Evolutionary conservation across 768 basidiomycete species (phyloP), one percentile per base, ranked within the genome.

Genomic region (Boletus reticuloceps): DNA sequence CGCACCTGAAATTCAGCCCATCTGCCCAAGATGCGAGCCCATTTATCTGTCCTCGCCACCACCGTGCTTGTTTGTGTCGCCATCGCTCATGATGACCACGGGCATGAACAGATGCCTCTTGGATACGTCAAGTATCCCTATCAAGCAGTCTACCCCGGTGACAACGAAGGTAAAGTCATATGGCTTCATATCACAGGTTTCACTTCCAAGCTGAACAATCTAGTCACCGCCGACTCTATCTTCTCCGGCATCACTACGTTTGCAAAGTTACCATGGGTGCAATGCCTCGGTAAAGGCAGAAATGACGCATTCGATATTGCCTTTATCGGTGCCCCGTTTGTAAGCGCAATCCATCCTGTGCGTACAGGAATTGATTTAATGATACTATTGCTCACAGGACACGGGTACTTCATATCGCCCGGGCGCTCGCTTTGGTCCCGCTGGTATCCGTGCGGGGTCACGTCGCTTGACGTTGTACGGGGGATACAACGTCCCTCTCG

Each of bases 221-320:
- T 47, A 88, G 86, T 88, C 31, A 89, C 87, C 40, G 86, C 85
- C 4, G 86, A 94, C 65, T 83, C 90, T 17, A 74, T 88, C 36
- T 94, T 93, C 71, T 84, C 88, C 44, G 92, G 92, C 10, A 86
- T 92, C 34, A 83, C 84, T 2, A 91, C 90, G 3, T 95, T 94
- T 67, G 92, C 93, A 17, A 92, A 81, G 69, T 78, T 95, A n/a
- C 90, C 90, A 27, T 92, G 88, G 82, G 79, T 84, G 1, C 82
- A 85, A 59, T 94, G 92, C 68, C 81, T 94, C 48, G 83, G 83
- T 41, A 79, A 79, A 58, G 82, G 87, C 51, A 77, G 68, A 44
- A 65, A 83, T 50, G 68, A 74, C 31, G 69, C 78, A 1, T 86
- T 90, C 60, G 93, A 95, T 69, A 86, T 95, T 51, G 91, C 89